Conservation (phyloP, 768 basidiomycete genomes). For the Tylopilus vinaceipallidus region DNA sequence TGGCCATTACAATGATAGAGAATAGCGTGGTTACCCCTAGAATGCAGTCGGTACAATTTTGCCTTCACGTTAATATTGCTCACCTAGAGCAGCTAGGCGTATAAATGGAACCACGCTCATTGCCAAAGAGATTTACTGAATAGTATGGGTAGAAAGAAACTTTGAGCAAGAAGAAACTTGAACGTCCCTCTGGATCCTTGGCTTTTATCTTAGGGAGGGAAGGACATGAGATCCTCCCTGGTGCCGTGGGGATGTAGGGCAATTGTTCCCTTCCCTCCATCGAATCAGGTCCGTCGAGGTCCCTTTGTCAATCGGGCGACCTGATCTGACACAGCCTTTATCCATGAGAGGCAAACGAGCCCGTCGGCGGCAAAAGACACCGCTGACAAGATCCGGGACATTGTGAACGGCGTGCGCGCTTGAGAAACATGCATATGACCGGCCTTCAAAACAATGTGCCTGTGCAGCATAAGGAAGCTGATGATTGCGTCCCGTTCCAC, state of each 20-base stretch:
- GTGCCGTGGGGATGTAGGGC: not conserved
- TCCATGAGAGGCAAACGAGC: not conserved
- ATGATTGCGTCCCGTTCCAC: no score
- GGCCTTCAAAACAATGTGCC: no score
- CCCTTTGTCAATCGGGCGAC: not conserved
- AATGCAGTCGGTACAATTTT: conserved; percentile 1
- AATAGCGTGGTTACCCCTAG: conserved; percentile 21
- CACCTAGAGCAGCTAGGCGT: conserved; percentile 25
- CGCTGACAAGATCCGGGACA: not conserved
- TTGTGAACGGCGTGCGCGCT: no score
- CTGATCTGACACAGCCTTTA: not conserved
- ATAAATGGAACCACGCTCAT: conserved; percentile 14
- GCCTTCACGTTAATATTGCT: not conserved
- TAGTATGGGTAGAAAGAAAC: not conserved
- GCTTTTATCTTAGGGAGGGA: conserved; percentile 13
- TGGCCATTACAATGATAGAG: conserved; percentile 31
- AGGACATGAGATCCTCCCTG: not conserved
- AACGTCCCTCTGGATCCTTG: not conserved
- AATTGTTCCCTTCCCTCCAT: not conserved
- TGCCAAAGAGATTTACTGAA: not conserved
- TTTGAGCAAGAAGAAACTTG: not conserved
- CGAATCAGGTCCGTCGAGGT: not conserved
- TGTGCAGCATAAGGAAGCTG: no score
- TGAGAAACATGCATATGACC: no score
- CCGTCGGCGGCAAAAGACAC: not conserved